phyloP scores from a whole-genome alignment of 176 grass and related monocot genomes.

The Oropetium thomaeum region DNA sequence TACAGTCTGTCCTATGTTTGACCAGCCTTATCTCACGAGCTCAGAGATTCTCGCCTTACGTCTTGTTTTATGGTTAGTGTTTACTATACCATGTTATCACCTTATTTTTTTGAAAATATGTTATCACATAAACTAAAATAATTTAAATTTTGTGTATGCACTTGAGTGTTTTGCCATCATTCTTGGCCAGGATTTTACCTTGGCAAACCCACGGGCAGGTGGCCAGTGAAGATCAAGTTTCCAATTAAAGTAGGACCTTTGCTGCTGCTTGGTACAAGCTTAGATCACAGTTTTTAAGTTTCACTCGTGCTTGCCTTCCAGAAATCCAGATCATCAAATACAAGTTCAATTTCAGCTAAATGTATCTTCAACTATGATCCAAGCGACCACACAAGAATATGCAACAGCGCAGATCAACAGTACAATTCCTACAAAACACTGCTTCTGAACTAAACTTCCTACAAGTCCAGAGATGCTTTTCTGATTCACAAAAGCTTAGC shows the following conservation, averaged over 20 bases:
- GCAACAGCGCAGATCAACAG: slow-evolving; percentile 1
- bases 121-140: no score
- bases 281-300: background rate
- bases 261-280: background rate
- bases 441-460: slow-evolving; percentile 24
- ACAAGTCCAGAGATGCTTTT: background rate
- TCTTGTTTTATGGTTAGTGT: no score
- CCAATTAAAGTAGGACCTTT: no score
- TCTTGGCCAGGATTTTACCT: no score
- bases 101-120: no score
- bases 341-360: background rate
- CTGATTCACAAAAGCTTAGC: no score
- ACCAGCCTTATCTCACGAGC: background rate
- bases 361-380: background rate
- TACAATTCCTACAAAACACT: slow-evolving; percentile 14
- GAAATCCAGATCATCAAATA: background rate
- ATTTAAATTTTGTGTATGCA: no score
- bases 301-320: background rate
- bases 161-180: no score
- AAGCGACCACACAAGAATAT: background rate
- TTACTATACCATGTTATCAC: no score
- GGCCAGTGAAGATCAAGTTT: background rate
- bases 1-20: background rate
- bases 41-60: background rate
- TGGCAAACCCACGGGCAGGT: no score